Conservation (phyloP, 257 asterid genomes). For the Solanum peruvianum region DNA sequence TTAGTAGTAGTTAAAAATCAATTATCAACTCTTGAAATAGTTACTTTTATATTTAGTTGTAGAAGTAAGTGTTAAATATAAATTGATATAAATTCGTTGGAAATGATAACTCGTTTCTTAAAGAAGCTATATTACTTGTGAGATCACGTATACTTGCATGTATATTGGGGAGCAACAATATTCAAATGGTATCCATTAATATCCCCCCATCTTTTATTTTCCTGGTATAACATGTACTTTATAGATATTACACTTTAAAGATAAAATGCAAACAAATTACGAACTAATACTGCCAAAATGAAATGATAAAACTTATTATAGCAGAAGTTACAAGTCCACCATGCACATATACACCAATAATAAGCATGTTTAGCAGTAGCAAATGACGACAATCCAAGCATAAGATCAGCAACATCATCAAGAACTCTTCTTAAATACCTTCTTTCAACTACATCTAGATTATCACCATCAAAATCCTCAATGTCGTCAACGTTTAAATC, state of each 20-base stretch:
- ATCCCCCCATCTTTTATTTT: neutral
- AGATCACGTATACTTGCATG: too few relatives aligned
- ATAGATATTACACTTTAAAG: neutral
- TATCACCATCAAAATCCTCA: too few relatives aligned
- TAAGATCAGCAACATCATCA: constrained; percentile 78
- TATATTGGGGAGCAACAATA: too few relatives aligned
- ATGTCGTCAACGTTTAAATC: too few relatives aligned
- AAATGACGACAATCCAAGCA: constrained; percentile 65
- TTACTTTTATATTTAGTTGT: too few relatives aligned
- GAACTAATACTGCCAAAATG: neutral
- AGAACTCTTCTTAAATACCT: constrained; percentile 87
- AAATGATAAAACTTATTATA: neutral
- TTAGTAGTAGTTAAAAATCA: too few relatives aligned
- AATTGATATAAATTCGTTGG: too few relatives aligned
- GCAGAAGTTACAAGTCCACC: neutral
- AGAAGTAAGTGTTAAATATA: too few relatives aligned
- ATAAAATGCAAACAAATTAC: neutral
- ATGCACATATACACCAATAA: neutral
- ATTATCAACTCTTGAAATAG: too few relatives aligned
- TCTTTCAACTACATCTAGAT: constrained; percentile 17
- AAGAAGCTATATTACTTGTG: too few relatives aligned
- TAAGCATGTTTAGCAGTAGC: constrained; percentile 48
- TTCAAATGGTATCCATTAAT: neutral
- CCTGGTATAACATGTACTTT: neutral
- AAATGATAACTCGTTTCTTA: too few relatives aligned